Base-by-base conservation (phyloP, 768 basidiomycete species). In the Leccinum disarticulatum region DNA sequence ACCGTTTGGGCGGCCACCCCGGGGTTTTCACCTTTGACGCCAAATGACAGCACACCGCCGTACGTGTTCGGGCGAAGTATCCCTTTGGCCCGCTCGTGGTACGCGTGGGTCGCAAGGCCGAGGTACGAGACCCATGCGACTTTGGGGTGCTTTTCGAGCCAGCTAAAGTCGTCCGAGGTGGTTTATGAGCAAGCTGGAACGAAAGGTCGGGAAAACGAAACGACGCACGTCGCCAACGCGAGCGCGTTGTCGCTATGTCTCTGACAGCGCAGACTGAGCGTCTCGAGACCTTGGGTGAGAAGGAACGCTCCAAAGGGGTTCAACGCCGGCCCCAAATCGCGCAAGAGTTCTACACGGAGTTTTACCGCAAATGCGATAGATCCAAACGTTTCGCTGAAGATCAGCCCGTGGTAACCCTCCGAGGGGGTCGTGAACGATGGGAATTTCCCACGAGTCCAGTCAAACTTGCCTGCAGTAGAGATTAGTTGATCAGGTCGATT, bases 101-200 rank as follows among this genome's bases (percentile, higher is more conserved):
- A 86, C 1, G 77, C 69, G 70, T 95, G 93, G 3, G 69, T 73
- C 53, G 73, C 69, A 1, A 93, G 80, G 6, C 93, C 93, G 46
- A 86, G 81, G 67, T 93, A 95, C 0, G 85, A 86, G 1, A 93
- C 87, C 91, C 89, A 94, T 1, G 82, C 73, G 38, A 94, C 81
- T 33, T 81, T 79, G 8, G 83, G 81, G 69, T 93, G 85, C 52
- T 80, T 71, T 66, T 86, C 79, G 35, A 94, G 82, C 77, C 80
- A 88, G 41, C 63, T 73, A 38, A 7, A 3, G 14, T 31, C n/a
- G 14, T 6, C 4, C 8, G 10, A 14, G 2, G 13, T 3, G 0
- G 46, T 0, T 31, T 35, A 25, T 28, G 14, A n/a, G 27, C 36
- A 6, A 54, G 25, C 15, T 36, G 27, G 1, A 33, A 30, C 1